Evolutionary conservation across 2,329 filamentous ascomycete species (phyloP).

Genomic region (Raffaelea ambrosiae): DNA sequence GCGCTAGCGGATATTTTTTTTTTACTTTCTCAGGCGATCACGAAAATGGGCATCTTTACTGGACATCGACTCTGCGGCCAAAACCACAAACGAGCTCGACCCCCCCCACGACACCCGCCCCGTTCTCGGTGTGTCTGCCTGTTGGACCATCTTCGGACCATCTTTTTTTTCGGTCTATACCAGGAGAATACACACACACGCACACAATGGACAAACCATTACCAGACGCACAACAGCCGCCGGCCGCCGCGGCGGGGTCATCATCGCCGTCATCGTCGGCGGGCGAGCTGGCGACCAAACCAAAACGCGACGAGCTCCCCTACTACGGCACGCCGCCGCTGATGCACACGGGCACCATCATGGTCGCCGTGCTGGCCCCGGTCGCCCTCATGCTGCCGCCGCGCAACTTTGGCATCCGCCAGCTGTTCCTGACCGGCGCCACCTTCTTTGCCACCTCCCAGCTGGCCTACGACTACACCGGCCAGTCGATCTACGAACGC

Average conservation of each 20-base stretch:
- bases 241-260: not conserved
- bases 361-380: conserved; percentile 37
- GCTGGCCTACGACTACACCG: conserved; percentile 48
- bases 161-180: no score
- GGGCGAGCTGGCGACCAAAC: not conserved
- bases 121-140: no score
- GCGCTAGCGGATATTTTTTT: no score
- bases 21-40: no score
- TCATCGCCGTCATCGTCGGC: no score
- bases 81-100: no score
- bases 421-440: conserved; percentile 38
- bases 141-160: no score
- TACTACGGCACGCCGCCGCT: conserved; percentile 21
- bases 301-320: not conserved
- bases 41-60: no score
- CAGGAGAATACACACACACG: not conserved
- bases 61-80: no score
- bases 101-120: no score
- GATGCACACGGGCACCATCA: conserved; percentile 39
- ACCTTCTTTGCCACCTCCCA: conserved; percentile 46
- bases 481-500: conserved; percentile 41
- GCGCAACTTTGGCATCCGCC: conserved; percentile 39
- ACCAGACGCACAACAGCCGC: not conserved
- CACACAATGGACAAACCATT: not conserved
- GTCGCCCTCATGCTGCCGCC: conserved; percentile 43